Conservation (phyloP, 148 eudicot species). For the Fagopyrum tataricum region DNA sequence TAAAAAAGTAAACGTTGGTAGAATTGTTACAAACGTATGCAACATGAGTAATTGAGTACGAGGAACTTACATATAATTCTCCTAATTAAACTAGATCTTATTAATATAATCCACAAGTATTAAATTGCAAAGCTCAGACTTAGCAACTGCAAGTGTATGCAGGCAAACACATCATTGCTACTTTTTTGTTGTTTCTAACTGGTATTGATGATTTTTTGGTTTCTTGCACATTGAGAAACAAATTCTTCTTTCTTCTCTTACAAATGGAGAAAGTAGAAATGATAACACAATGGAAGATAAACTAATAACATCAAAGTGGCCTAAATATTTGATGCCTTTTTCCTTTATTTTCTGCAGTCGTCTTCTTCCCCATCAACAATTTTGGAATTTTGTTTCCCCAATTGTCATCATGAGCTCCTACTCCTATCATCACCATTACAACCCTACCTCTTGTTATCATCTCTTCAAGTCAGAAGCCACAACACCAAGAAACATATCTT, state of each 20-base stretch:
- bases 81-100: too few relatives aligned
- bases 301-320: not conserved
- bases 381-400: slow-evolving; percentile 3
- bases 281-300: not conserved
- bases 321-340: not conserved
- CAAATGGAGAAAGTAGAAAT: not conserved
- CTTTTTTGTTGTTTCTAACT: too few relatives aligned
- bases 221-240: too few relatives aligned
- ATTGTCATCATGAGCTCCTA: slow-evolving; percentile 1
- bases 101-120: too few relatives aligned
- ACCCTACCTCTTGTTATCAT: not conserved
- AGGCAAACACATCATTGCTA: too few relatives aligned
- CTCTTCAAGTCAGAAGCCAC: not conserved
- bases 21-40: too few relatives aligned
- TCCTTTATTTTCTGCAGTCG: not conserved
- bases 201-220: too few relatives aligned
- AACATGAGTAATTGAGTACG: too few relatives aligned
- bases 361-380: slow-evolving; percentile 11
- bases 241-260: not conserved
- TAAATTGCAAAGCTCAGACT: too few relatives aligned
- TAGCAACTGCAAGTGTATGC: too few relatives aligned
- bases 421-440: slow-evolving; percentile 3
- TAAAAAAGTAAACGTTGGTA: too few relatives aligned
- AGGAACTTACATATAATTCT: too few relatives aligned
- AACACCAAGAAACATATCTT: not conserved